phyloP scores from a whole-genome alignment of 2,329 filamentous ascomycete genomes.

The Decorospora gaudefroyi region DNA sequence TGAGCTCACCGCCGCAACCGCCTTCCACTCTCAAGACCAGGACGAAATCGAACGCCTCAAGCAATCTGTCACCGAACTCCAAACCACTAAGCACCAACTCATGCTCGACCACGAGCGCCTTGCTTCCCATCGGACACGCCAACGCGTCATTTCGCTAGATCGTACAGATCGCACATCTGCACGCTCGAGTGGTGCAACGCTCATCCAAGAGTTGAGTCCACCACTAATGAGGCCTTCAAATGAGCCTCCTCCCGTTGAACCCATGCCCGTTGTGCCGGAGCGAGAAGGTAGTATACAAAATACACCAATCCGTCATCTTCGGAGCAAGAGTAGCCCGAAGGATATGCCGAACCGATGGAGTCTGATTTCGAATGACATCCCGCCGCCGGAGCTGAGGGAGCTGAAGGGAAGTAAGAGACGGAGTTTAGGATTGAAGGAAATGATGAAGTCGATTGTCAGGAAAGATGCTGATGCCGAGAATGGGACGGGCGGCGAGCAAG shows the following conservation, averaged over 20 bases:
- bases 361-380: slow-evolving; percentile 29
- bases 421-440: slow-evolving; percentile 31
- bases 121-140: slow-evolving; percentile 29
- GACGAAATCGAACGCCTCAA: slow-evolving; percentile 37
- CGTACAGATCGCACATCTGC: slow-evolving; percentile 28
- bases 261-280: slow-evolving; percentile 9
- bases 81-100: slow-evolving; percentile 38
- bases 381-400: slow-evolving; percentile 29
- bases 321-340: slow-evolving; percentile 16
- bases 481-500: not conserved
- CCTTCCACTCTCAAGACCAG: slow-evolving; percentile 25
- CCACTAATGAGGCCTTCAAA: slow-evolving; percentile 20
- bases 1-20: slow-evolving; percentile 22
- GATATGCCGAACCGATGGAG: slow-evolving; percentile 17
- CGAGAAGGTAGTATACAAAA: slow-evolving; percentile 23
- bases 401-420: slow-evolving; percentile 19
- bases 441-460: slow-evolving; percentile 37
- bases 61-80: slow-evolving; percentile 28
- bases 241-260: slow-evolving; percentile 16
- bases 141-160: slow-evolving; percentile 28
- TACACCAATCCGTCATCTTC: slow-evolving; percentile 22
- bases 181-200: slow-evolving; percentile 41
- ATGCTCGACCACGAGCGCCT: slow-evolving; percentile 42
- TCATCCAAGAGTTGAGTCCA: slow-evolving; percentile 33
- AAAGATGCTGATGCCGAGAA: slow-evolving; percentile 25